Evolutionary conservation across 805 yeast species (phyloP).

Genomic region (Zygoascus biomembranicola): DNA sequence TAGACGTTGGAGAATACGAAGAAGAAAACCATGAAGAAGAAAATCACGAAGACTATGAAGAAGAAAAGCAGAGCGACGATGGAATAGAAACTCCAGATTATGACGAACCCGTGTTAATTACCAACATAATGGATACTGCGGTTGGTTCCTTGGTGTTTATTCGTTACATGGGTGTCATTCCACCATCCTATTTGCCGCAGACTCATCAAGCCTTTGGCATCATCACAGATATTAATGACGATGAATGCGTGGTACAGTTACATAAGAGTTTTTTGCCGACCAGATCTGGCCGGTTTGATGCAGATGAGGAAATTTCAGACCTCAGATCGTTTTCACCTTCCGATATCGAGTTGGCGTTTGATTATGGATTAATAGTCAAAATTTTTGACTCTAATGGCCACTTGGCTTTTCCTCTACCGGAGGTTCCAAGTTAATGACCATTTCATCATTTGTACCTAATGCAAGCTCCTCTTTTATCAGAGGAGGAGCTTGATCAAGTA

Average conservation of each 20-base stretch:
- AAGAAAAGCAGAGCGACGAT: not conserved
- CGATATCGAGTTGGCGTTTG: not conserved
- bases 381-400: not conserved
- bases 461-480: too few species aligned
- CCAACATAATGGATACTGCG: not conserved
- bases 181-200: not conserved
- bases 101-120: not conserved
- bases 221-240: not conserved
- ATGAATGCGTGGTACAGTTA: slow-evolving; percentile 17
- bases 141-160: not conserved
- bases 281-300: slow-evolving; percentile 34
- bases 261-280: slow-evolving; percentile 33
- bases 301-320: not conserved
- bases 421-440: not conserved
- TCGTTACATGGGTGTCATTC: not conserved
- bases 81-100: not conserved
- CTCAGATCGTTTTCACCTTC: not conserved
- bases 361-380: not conserved
- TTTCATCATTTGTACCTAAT: not conserved
- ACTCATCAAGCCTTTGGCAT: not conserved
- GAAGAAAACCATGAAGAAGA: not conserved
- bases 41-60: not conserved
- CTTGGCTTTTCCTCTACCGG: not conserved
- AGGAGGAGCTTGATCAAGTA: too few species aligned
- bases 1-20: not conserved